Evolutionary conservation across 192 early-diverging fungal genomes (phyloP).

Genomic region (Cetraspora pellucida): DNA sequence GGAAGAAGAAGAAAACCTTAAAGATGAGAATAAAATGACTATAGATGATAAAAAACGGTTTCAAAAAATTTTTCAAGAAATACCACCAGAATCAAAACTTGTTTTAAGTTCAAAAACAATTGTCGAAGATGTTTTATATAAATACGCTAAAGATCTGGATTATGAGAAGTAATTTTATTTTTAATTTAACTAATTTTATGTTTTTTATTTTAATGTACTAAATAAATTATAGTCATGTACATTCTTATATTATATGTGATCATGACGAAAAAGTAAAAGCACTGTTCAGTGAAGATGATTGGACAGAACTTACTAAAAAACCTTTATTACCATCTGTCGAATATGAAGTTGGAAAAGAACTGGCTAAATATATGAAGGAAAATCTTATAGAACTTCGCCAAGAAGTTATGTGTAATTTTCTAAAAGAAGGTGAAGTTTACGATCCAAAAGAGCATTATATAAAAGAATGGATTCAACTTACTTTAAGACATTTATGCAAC

Average conservation of each 20-base stretch:
- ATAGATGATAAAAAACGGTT: too few relatives aligned
- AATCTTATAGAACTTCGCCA: conserved; percentile 17
- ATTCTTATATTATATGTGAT: conserved; percentile 24
- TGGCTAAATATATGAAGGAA: conserved; percentile 9
- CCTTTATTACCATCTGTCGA: conserved; percentile 12
- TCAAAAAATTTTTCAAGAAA: not conserved
- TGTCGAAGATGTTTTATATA: conserved; percentile 19
- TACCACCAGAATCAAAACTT: conserved; percentile 3
- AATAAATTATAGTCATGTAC: conserved; percentile 18
- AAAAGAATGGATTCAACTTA: conserved; percentile 25
- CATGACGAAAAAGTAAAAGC: conserved; percentile 9
- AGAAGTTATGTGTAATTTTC: conserved; percentile 24
- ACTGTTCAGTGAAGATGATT: conserved; percentile 24
- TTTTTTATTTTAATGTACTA: conserved; percentile 7
- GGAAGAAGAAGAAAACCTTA: too few relatives aligned
- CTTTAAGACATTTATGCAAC: conserved; percentile 11
- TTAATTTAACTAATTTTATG: conserved; percentile 19
- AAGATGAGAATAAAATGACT: too few relatives aligned
- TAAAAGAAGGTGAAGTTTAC: conserved; percentile 15
- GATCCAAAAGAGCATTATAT: conserved; percentile 27
- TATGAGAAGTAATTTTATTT: conserved; percentile 14
- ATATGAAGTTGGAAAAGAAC: conserved; percentile 22
- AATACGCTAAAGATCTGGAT: conserved; percentile 20
- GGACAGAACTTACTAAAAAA: conserved; percentile 15
- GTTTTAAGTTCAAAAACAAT: conserved; percentile 3